Evolutionary conservation across 1,284 basidiomycete species (phyloP), one percentile per base, ranked within the genome.

Genomic region (Hortiboletus rubellus): DNA sequence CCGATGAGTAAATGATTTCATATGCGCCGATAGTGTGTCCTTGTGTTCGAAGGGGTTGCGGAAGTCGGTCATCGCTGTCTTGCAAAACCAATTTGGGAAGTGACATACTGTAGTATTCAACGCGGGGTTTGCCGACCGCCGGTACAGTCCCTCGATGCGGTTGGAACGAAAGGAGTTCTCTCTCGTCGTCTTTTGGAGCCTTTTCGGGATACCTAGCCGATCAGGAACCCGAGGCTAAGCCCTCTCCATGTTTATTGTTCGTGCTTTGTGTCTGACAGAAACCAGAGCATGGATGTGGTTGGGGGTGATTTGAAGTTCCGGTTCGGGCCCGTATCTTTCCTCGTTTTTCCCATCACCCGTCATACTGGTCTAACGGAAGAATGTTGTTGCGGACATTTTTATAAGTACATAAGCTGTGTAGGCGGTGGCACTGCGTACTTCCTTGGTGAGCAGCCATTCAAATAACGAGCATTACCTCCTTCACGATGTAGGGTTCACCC

Each of bases 401-500:
- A 27, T 7, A 27, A 27, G 27, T 27, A 27, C 7, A 27, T 27
- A 27, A 27, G 22, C 22, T 22, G 22, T 22, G 22, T 22, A 22
- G 2, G 22, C 22, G 22, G 22, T 3, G 22, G 22, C 22, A 27
- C 27, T 27, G 27, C 27, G 27, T 27, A 27, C 37, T 1, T 17
- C 14, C 17, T 38, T n/a, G 37, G 37, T 38, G 17, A 38, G 8
- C 17, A 5, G 17, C 37, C 17, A 38, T n/a, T 17, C 2, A 15
- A 8, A 17, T 63, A 62, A 30, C 46, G 24, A 57, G 31, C 9
- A 27, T 42, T 46, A 52, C 55, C 8, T 63, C 68, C 2, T 62
- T 65, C 5, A 63, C 57, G 17, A 52, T 44, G 11, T 67, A 65
- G 66, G 68, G 64, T 2, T 65, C 65, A 15, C 65, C 63, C 22